Conservation (phyloP, 495 filamentous ascomycete species). For the Aspergillus incahuasiensis region DNA sequence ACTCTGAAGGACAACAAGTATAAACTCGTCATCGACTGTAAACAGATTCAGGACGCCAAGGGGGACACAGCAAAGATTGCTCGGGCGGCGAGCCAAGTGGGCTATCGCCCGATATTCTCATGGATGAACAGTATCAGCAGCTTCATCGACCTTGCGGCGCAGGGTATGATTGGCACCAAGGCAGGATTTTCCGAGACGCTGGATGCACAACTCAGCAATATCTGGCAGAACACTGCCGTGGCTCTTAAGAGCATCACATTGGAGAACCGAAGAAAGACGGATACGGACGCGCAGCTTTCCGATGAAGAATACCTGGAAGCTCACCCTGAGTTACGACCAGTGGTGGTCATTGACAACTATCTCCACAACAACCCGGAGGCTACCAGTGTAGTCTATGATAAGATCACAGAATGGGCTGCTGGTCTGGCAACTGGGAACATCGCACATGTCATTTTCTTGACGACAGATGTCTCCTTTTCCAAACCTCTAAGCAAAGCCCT, state of each 20-base stretch:
- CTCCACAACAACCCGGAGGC: slow-evolving; percentile 67
- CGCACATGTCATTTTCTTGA: slow-evolving; percentile 96
- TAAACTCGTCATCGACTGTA: slow-evolving; percentile 90
- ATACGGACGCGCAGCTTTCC: slow-evolving; percentile 65
- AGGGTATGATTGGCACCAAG: slow-evolving; percentile 90
- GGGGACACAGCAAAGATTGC: slow-evolving; percentile 86
- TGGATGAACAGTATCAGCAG: slow-evolving; percentile 95
- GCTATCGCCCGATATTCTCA: slow-evolving; percentile 89
- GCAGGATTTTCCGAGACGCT: slow-evolving; percentile 93
- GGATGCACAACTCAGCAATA: slow-evolving; percentile 87
- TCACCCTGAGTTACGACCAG: slow-evolving; percentile 77
- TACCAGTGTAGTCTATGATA: slow-evolving; percentile 75
- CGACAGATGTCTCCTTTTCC: slow-evolving; percentile 81
- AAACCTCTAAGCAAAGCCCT: slow-evolving; percentile 84
- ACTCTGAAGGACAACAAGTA: slow-evolving; percentile 71
- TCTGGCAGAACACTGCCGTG: slow-evolving; percentile 77
- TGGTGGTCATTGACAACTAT: slow-evolving; percentile 94
- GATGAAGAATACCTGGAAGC: slow-evolving; percentile 90
- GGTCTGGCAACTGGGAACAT: slow-evolving; percentile 81
- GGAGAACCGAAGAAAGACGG: slow-evolving; percentile 59
- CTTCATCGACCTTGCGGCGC: slow-evolving; percentile 84
- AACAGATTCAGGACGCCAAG: slow-evolving; percentile 84
- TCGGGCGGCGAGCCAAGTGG: slow-evolving; percentile 76
- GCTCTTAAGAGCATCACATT: slow-evolving; percentile 77
- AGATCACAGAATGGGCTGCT: slow-evolving; percentile 88